Evolutionary conservation across 805 yeast genomes (phyloP).

Genomic region (Wickerhamiella dianesei): DNA sequence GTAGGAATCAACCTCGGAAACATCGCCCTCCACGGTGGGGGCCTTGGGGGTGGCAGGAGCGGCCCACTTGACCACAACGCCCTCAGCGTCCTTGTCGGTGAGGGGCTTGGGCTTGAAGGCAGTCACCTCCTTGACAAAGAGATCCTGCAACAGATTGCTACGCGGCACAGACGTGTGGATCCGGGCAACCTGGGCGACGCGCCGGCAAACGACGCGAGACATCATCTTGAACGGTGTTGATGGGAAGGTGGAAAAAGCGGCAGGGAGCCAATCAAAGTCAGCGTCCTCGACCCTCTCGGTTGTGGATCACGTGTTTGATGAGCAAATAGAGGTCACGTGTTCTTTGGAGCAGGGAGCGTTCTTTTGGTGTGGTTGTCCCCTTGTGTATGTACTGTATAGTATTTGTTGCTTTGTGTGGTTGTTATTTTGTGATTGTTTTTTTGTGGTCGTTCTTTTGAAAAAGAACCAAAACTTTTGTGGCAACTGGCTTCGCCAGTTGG

Average conservation of each 20-base stretch:
- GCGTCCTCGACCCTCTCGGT: no score
- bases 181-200: constrained; percentile 11
- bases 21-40: constrained; percentile 70
- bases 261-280: neutral
- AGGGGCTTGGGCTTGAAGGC: constrained; percentile 75
- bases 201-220: constrained; percentile 6
- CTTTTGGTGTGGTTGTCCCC: no score
- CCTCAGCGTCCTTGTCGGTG: constrained; percentile 60
- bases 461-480: no score
- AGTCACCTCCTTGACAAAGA: constrained; percentile 77
- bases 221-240: constrained; percentile 1
- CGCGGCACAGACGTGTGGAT: constrained; percentile 21
- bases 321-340: no score
- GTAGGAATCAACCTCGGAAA: constrained; percentile 36
- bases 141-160: constrained; percentile 59
- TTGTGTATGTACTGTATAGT: no score
- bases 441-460: no score
- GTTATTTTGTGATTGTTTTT: no score
- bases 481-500: no score
- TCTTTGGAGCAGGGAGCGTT: no score
- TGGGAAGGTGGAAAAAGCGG: neutral
- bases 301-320: no score
- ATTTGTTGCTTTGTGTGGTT: no score
- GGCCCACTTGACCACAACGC: constrained; percentile 69
- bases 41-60: constrained; percentile 64